Conservation (phyloP, 1,284 basidiomycete species). For the Neolentinus lepideus region DNA sequence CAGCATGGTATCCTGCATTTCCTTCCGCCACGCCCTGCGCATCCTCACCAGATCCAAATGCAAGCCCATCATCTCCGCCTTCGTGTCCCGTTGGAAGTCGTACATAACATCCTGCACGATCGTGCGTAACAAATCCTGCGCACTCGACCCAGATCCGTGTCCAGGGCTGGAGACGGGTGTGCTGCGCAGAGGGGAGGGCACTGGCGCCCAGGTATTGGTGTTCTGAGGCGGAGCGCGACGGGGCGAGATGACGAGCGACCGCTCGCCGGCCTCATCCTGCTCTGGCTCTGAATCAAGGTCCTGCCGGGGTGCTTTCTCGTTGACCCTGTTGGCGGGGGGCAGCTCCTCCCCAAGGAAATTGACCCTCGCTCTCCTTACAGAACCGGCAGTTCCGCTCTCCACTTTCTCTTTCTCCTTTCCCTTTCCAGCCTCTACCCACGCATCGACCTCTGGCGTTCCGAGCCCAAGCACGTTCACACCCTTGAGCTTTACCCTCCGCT, state of each 20-base stretch:
- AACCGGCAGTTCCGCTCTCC: conserved; percentile 23
- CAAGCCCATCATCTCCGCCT: conserved; percentile 59
- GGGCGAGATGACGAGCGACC: conserved; percentile 58
- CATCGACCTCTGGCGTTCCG: conserved; percentile 41
- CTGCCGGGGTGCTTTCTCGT: conserved; percentile 15
- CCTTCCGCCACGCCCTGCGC: conserved; percentile 49
- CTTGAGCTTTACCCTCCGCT: conserved; percentile 10
- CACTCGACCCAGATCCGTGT: conserved; percentile 29
- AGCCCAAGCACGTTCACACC: conserved; percentile 31
- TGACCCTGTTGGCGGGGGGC: no score
- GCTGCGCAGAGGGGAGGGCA: conserved; percentile 13
- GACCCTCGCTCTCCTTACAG: conserved; percentile 17
- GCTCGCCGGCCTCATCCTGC: conserved; percentile 18
- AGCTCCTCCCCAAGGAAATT: not conserved
- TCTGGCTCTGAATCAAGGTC: conserved; percentile 12
- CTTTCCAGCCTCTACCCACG: conserved; percentile 32
- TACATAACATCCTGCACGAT: conserved; percentile 64
- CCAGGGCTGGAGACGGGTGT: conserved; percentile 3
- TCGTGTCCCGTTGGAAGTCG: conserved; percentile 61
- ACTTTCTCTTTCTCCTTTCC: conserved; percentile 9
- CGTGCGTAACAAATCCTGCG: conserved; percentile 55
- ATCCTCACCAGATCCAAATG: conserved; percentile 66
- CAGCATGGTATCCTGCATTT: conserved; percentile 52
- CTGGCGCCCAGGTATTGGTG: not conserved
- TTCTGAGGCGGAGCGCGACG: conserved; percentile 27